Base-by-base conservation (phyloP, 2,329 filamentous ascomycete species). In the Alternaria conjuncta region DNA sequence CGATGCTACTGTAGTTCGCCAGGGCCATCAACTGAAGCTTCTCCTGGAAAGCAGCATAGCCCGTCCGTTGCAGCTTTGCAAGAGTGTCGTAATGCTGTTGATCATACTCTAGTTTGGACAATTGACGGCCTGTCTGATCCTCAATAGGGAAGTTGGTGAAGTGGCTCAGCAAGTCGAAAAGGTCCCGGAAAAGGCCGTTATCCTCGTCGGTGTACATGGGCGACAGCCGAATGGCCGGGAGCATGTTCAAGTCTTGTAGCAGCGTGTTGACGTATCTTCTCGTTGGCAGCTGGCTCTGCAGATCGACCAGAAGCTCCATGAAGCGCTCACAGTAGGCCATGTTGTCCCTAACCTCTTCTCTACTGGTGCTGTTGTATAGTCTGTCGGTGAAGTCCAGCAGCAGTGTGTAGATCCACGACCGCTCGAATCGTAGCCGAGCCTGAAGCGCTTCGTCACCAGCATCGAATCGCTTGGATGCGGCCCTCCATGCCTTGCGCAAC, bases 251-350 rank as follows among this genome's bases (percentile, higher is more conserved):
- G 76, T 99, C 95, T 72, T 92, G 90, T 13, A 98, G 80, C 45
- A 99, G 83, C 2, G 92, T 90, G 79, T 97, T 97, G 76, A 97
- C 92, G 78, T 98, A 98, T 79, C 96, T 89, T 71, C 96, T 87
- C 4, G 96, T 99, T 0, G 96, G 96, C 51, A 98, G 84, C 78
- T 99, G 96, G 74, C 95, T 97, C 78, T 96, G 89, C 20, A 99
- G 83, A 77, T 99, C 96, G 9, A 92, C 90, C 51, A 99, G 84
- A 55, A 99, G 90, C 79, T 99, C 96, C 55, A 96, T 81, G 67
- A 98, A 95, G n/a, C 94, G 88, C 80, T 98, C 95, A 77, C 93
- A 97, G 79, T 97, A 99, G 3, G 88, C 81, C 20, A 94, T 78
- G 69, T 92, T 89, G 30, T 94, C 82, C 46, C 71, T 90, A 80